Base-by-base conservation (phyloP, 306 rosid genomes). In the Malus sieversii region DNA sequence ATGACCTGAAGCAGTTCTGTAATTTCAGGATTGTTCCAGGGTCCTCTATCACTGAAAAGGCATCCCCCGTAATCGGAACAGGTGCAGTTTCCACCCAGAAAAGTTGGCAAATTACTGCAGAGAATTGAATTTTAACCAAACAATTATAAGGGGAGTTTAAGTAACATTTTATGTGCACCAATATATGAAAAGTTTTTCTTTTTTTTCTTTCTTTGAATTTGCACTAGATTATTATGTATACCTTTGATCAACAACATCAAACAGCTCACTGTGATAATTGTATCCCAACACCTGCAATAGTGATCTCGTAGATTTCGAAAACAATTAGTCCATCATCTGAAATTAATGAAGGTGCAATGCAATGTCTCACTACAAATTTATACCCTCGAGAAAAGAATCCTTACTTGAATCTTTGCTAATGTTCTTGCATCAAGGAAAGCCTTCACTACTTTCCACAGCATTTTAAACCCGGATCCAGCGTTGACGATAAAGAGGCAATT, bases 21-120 rank as follows among this genome's bases (percentile, higher is more conserved):
- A 27, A 87, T 62, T 10, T 90, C 95, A 12, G 80, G 82, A 84
- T 91, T 79, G 32, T 87, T 82, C 98, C 98, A 94, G 11, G 97
- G 98, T 63, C 98, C 98, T 86, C 48, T 81, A 76, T 92, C 97
- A 81, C 97, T 90, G 59, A 81, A 81, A 68, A 94, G 68, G 83
- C 97, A 94, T 40, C 97, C 98, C 33, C 90, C 98, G 71, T 74
- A 68, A n/a, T 90, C 95, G 60, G 88, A 70, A 83, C 98, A 94
- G 9, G 84, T 80, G 85, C 98, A 94, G 65, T 70, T 85, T 75
- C 98, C 98, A 66, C 97, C 95, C 38, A 94, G 82, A 75, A 92
- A 94, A 20, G 75, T 82, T 51, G 98, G 98, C 90, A 94, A 86
- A 77, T 86, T 85, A 75, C 98, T 94, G 92, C 75, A 83, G 55